These are phyloP conservation scores for Hanseniaspora pseudoguilliermondii DNA, from an alignment of 805 yeast genomes.

Conservation along the genomic window DNA sequence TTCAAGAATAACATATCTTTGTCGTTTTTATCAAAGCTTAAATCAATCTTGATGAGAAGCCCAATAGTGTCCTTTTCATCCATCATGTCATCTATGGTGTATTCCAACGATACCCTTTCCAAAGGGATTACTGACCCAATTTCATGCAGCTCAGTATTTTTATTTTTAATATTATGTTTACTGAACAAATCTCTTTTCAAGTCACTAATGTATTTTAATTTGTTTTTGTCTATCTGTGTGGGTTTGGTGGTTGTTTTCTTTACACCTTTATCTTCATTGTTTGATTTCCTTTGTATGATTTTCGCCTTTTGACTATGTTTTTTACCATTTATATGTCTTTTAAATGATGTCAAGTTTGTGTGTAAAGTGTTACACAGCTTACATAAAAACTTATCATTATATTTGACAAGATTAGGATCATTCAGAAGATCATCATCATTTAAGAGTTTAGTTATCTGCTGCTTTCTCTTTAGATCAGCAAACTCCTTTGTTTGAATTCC, in stretches of 20 bases:
- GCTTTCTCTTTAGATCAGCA: constrained; percentile 1
- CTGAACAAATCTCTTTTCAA: background rate
- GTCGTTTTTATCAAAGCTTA: background rate
- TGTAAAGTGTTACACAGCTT: constrained; percentile 10
- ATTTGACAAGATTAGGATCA: constrained; percentile 6
- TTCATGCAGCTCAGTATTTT: background rate
- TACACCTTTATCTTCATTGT: background rate
- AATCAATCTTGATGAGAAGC: background rate
- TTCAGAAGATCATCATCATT: background rate
- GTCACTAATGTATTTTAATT: background rate
- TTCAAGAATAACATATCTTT: background rate
- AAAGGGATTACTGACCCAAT: background rate
- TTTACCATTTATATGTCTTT: constrained; percentile 11
- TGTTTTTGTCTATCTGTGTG: background rate
- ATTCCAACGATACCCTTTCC: background rate
- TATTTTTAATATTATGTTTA: background rate
- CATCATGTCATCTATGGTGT: constrained; percentile 2
- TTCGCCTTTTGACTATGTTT: constrained; percentile 6
- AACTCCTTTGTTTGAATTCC: constrained; percentile 9
- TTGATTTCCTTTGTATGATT: background rate
- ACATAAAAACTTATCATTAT: constrained; percentile 8
- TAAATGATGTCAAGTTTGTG: constrained; percentile 4
- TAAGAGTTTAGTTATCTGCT: background rate
- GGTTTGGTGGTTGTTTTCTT: background rate
- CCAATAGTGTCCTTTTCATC: background rate